A percentile compares a stretch with the other conserved stretches of the same genome.
phyloP scores from a whole-genome alignment of 176 grass and related monocot species.

The Avena eriantha region DNA sequence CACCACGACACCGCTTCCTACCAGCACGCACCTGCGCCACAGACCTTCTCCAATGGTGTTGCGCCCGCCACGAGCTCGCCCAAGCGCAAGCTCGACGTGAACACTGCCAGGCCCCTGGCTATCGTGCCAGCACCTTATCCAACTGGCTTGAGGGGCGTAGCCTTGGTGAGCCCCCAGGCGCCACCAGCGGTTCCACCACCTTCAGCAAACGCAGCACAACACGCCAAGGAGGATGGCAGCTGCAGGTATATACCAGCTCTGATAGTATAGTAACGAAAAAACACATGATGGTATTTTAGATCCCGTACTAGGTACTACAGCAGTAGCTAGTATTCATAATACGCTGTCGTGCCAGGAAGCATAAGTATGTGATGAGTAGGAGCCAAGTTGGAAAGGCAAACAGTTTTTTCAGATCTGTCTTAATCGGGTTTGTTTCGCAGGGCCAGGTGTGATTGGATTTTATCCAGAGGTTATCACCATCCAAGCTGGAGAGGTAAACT shows the following conservation, averaged over 20 bases:
- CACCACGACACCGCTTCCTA: too few relatives aligned
- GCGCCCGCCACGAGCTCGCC: not conserved
- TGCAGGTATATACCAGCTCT: not conserved
- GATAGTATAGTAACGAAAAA: not conserved
- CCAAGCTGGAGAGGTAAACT: slow-evolving; percentile 77
- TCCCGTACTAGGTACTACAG: too few relatives aligned
- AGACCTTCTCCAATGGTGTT: too few relatives aligned
- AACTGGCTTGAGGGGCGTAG: not conserved
- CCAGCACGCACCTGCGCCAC: too few relatives aligned
- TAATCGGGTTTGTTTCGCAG: not conserved
- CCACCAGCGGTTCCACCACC: not conserved
- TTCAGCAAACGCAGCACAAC: not conserved
- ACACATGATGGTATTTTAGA: not conserved
- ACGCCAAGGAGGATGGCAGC: not conserved
- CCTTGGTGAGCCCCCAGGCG: not conserved
- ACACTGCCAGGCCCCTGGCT: slow-evolving; percentile 44
- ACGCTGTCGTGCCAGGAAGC: too few relatives aligned
- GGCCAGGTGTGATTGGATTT: slow-evolving; percentile 45
- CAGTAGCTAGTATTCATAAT: too few relatives aligned
- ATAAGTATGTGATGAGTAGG: too few relatives aligned
- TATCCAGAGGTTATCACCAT: slow-evolving; percentile 75
- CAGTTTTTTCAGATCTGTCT: not conserved
- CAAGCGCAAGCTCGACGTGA: slow-evolving; percentile 54
- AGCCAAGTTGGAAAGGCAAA: too few relatives aligned
- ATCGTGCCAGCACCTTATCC: slow-evolving; percentile 2